Conservation (phyloP, 2,329 filamentous ascomycete genomes). For the Beauveria sp. region DNA sequence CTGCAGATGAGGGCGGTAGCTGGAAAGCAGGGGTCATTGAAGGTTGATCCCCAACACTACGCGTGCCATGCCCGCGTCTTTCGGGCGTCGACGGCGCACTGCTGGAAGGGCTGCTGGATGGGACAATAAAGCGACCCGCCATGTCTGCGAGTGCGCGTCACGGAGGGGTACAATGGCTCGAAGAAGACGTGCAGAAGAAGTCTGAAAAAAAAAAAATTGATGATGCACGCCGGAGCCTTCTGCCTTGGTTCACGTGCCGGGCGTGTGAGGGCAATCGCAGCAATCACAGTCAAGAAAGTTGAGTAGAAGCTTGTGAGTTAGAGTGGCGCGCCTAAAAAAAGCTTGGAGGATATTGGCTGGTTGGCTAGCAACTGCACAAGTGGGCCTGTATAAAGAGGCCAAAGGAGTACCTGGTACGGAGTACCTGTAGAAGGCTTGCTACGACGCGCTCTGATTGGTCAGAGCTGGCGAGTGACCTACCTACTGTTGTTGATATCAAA, state of each 20-base stretch:
- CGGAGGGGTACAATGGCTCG: background rate
- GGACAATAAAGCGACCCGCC: slow-evolving; percentile 34
- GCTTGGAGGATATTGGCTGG: background rate
- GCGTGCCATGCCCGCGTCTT: slow-evolving; percentile 27
- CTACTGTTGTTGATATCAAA: too few relatives aligned
- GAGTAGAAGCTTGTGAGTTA: background rate
- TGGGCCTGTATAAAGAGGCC: background rate
- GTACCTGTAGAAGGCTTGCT: too few relatives aligned
- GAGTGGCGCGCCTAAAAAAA: slow-evolving; percentile 1
- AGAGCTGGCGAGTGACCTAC: too few relatives aligned
- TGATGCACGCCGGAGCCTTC: background rate
- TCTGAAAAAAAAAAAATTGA: background rate
- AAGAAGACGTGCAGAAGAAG: background rate
- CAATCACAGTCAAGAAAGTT: background rate
- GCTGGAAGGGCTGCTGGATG: slow-evolving; percentile 34
- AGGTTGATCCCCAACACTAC: slow-evolving; percentile 35
- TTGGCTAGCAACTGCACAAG: background rate
- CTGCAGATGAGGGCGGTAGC: slow-evolving; percentile 43
- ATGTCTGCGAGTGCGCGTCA: slow-evolving; percentile 21
- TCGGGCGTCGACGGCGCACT: slow-evolving; percentile 44
- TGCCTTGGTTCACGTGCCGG: slow-evolving; percentile 1
- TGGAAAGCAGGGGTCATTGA: slow-evolving; percentile 47
- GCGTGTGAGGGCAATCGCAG: background rate
- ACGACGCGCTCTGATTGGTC: too few relatives aligned
- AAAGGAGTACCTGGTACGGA: too few relatives aligned